phyloP scores from a whole-genome alignment of 352 stramenopile species.

The Sclerospora graminicola region DNA sequence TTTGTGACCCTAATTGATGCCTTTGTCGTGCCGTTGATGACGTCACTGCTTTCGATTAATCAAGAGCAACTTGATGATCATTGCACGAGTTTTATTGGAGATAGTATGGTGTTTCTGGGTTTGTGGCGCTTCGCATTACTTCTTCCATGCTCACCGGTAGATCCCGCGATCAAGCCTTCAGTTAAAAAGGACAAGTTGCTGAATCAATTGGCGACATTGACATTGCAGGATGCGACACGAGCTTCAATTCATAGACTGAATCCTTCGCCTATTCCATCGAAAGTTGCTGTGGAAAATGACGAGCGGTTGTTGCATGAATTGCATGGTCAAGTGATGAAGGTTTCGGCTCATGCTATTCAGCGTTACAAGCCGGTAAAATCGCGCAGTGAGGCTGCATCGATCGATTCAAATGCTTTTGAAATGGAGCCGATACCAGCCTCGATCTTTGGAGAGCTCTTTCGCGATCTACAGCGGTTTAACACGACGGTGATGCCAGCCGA shows the following conservation, averaged over 20 bases:
- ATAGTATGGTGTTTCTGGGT: constrained; percentile 87
- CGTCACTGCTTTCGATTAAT: constrained; percentile 11
- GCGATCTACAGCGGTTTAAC: constrained; percentile 60
- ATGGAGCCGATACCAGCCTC: constrained; percentile 27
- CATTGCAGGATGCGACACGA: constrained; percentile 48
- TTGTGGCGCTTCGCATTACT: constrained; percentile 90
- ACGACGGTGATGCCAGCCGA: constrained; percentile 54
- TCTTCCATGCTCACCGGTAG: constrained; percentile 90
- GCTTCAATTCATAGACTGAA: constrained; percentile 46
- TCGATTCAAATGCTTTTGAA: constrained; percentile 8
- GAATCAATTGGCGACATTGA: constrained; percentile 67
- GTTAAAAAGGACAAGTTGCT: constrained; percentile 91
- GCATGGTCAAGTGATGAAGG: constrained; percentile 17
- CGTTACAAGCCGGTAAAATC: constrained; percentile 26
- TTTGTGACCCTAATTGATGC: constrained; percentile 26
- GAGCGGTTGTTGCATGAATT: constrained; percentile 9
- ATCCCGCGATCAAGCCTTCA: constrained; percentile 90
- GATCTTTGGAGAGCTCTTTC: constrained; percentile 69
- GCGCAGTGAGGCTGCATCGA: constrained; percentile 1
- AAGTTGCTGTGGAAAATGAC: constrained; percentile 8
- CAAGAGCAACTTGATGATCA: background rate
- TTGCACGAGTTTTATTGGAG: constrained; percentile 23
- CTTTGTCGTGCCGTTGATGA: constrained; percentile 29
- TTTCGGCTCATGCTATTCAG: constrained; percentile 36
- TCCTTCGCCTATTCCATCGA: constrained; percentile 25